Conservation (phyloP, 176 grass and related monocot species). For the Aegilops longissima region DNA sequence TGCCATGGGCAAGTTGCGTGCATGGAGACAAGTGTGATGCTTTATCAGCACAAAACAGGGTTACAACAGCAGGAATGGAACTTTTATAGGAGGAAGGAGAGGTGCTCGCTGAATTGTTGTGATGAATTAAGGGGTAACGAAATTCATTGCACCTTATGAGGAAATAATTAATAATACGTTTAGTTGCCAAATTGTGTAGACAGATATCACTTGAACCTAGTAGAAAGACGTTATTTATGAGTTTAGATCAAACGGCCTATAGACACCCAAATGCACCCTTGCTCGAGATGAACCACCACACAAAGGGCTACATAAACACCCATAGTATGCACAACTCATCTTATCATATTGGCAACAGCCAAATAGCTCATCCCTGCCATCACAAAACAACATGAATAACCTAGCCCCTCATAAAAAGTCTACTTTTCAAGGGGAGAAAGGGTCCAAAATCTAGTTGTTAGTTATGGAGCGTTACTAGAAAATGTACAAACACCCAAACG, state of each 20-base stretch:
- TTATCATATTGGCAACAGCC: conserved; percentile 23
- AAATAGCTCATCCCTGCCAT: neutral
- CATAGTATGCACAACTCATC: neutral
- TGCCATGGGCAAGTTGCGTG: too few relatives aligned
- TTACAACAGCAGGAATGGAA: too few relatives aligned
- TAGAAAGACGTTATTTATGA: neutral
- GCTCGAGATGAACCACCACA: too few relatives aligned
- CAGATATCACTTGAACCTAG: neutral
- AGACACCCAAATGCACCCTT: too few relatives aligned
- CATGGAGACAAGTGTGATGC: too few relatives aligned
- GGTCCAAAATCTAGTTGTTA: neutral
- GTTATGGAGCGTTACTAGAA: neutral
- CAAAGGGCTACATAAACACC: neutral
- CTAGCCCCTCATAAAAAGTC: neutral
- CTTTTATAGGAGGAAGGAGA: too few relatives aligned
- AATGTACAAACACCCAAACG: neutral
- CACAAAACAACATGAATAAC: neutral
- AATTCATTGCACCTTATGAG: too few relatives aligned
- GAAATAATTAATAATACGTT: too few relatives aligned
- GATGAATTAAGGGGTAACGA: too few relatives aligned
- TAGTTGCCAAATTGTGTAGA: too few relatives aligned
- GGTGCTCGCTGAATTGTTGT: too few relatives aligned
- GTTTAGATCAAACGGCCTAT: neutral
- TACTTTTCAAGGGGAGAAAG: neutral
- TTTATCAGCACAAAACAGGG: too few relatives aligned